Percentiles rank a stretch among this genome's conserved stretches.
Evolutionary conservation across 352 stramenopile genomes (phyloP).

Genomic region (Globisporangium heterothallicum): DNA sequence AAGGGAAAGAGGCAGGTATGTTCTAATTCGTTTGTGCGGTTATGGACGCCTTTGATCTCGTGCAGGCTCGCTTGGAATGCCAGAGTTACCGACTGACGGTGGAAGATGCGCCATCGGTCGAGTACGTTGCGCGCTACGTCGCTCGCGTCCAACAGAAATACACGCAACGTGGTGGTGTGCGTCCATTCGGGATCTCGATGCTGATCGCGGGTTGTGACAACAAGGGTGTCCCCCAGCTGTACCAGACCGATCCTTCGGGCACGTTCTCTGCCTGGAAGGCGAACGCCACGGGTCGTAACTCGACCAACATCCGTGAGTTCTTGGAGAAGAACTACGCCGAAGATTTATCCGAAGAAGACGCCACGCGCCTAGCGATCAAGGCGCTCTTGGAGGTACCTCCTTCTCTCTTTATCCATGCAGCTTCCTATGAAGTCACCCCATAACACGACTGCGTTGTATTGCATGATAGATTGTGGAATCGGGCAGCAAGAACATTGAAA

Average conservation of each 20-base stretch:
- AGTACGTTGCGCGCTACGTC: slow-evolving; percentile 98
- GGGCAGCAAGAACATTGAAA: slow-evolving; percentile 99
- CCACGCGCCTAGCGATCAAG: slow-evolving; percentile 92
- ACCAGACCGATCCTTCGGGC: slow-evolving; percentile 97
- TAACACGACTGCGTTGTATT: neutral
- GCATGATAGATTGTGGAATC: slow-evolving; percentile 89
- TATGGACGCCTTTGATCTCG: neutral
- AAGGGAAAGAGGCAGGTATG: too few relatives aligned
- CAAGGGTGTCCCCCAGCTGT: slow-evolving; percentile 92
- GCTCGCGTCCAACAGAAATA: slow-evolving; percentile 97
- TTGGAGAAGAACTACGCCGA: slow-evolving; percentile 98
- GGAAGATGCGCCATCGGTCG: slow-evolving; percentile 91
- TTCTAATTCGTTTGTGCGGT: too few relatives aligned
- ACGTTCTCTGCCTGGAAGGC: slow-evolving; percentile 98
- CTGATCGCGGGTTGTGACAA: slow-evolving; percentile 94
- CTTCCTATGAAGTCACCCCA: neutral
- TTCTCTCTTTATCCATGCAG: neutral
- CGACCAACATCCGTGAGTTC: slow-evolving; percentile 97
- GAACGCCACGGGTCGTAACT: slow-evolving; percentile 96
- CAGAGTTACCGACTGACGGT: slow-evolving; percentile 98
- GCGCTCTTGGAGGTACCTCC: slow-evolving; percentile 89
- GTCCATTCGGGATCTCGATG: slow-evolving; percentile 98
- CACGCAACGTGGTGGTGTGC: slow-evolving; percentile 97
- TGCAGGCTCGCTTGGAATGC: slow-evolving; percentile 90
- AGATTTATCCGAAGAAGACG: slow-evolving; percentile 88